Evolutionary conservation across 257 asterid genomes (phyloP), one percentile per base, ranked within the genome.

Genomic region (Nicotiana tomentosiformis): DNA sequence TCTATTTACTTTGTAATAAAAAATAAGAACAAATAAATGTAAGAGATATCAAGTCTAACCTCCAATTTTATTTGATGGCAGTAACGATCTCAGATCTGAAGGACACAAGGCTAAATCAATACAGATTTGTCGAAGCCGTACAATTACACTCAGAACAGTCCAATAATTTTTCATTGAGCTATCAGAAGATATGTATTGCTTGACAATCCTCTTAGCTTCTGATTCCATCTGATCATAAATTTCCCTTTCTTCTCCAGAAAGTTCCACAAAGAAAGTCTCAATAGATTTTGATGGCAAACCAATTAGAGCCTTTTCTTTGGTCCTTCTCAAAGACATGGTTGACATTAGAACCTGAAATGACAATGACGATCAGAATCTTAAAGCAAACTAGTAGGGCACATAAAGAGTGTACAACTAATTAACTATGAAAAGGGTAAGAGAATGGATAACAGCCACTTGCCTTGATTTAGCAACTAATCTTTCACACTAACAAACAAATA

Each of bases 121-220:
- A 90, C 97, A 95, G 66, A 92, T 86, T 84, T 93, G 98, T 32
- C 98, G 97, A 82, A 95, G 95, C 43, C 98, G 92, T 11, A 93
- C 79, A 74, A 95, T 92, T 85, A 91, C 88, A 90, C 95, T 90
- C 16, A 93, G 94, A 37, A 93, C 90, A 7, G 90, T 91, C 78
- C 89, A 89, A 84, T 93, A 93, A 49, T 88, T 85, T 84, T 78
- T 88, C 55, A 84, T 77, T 5, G 86, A 79, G 84, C 83, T 87
- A 23, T 84, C 91, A 61, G 87, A 86, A 26, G 87, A 82, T 5
- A 93, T 84, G 77, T 89, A 95, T 67, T 80, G 83, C 53, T 83
- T 79, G 80, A 93, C 89, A 68, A 93, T 66, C 57, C 77, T 88
- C 87, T 72, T 86, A 56, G 94, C 98, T 86, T 89, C 95, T 39